Percentiles rank a stretch among this genome's conserved stretches.
phyloP scores from a whole-genome alignment of 2,329 filamentous ascomycete species.

The Fusarium neocosmosporiellum region DNA sequence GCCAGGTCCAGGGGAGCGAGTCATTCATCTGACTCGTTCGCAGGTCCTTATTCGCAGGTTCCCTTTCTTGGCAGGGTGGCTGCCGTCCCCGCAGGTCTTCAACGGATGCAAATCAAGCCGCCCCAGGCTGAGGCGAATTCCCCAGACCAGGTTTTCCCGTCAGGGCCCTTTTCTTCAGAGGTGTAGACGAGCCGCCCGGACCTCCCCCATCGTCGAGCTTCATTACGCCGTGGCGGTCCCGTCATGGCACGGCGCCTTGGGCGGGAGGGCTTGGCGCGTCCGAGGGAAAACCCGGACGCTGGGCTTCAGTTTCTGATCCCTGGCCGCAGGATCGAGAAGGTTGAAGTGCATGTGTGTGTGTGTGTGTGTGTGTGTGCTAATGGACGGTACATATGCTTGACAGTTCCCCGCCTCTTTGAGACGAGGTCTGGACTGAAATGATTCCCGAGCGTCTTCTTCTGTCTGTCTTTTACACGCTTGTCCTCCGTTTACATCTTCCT shows the following conservation, averaged over 20 bases:
- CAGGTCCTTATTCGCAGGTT: neutral
- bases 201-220: neutral
- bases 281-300: neutral
- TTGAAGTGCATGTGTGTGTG: neutral
- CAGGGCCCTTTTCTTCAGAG: neutral
- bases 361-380: neutral
- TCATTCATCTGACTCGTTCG: neutral
- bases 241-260: neutral
- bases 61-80: neutral
- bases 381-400: slow-evolving; percentile 3
- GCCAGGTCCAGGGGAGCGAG: slow-evolving; percentile 8
- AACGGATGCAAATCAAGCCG: slow-evolving; percentile 5
- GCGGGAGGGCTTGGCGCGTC: neutral
- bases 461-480: neutral
- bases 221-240: neutral
- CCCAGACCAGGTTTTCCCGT: neutral
- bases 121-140: neutral
- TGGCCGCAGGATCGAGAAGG: neutral
- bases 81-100: neutral
- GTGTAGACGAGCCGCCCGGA: neutral
- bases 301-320: neutral
- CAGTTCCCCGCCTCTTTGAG: neutral
- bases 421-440: neutral
- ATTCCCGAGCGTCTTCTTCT: neutral
- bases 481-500: neutral